Percentiles rank a stretch among this genome's conserved stretches.
These are phyloP conservation scores for Kandelia obovata DNA, from an alignment of 345 rosid genomes.

Conservation along the genomic window DNA sequence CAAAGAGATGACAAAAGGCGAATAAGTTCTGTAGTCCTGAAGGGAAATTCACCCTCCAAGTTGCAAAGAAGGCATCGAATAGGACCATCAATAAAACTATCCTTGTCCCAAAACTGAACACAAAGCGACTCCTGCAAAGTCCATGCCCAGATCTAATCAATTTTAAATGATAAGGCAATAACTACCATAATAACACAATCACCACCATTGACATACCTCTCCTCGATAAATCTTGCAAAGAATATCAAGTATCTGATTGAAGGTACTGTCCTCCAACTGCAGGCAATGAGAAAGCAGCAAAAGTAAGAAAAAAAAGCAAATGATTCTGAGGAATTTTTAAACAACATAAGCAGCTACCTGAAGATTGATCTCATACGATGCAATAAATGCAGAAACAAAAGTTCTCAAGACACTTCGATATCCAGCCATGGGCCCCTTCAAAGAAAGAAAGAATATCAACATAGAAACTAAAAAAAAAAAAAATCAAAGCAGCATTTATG, in stretches of 20 bases:
- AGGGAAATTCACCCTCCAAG: conserved; percentile 87
- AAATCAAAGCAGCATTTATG: neutral
- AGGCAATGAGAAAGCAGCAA: conserved; percentile 21
- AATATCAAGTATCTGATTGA: conserved; percentile 75
- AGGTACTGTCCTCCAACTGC: conserved; percentile 67
- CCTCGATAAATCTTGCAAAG: conserved; percentile 82
- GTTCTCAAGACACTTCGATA: conserved; percentile 85
- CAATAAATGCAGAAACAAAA: conserved; percentile 85
- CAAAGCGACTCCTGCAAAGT: conserved; percentile 84
- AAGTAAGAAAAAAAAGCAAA: conserved; percentile 11
- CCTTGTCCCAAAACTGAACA: conserved; percentile 91
- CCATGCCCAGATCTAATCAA: conserved; percentile 21
- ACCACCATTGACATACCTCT: conserved; percentile 53
- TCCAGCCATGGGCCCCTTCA: conserved; percentile 73
- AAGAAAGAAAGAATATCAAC: conserved; percentile 1
- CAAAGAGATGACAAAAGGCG: conserved; percentile 79
- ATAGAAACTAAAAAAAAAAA: neutral
- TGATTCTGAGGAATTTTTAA: conserved; percentile 10
- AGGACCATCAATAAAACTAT: conserved; percentile 91
- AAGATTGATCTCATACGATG: conserved; percentile 82
- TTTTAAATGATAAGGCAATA: conserved; percentile 17
- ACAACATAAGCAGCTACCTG: conserved; percentile 47
- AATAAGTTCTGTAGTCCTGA: conserved; percentile 63
- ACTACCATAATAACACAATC: neutral
- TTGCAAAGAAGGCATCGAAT: conserved; percentile 86